Evolutionary conservation across 768 basidiomycete species (phyloP).

Genomic region (Infundibulicybe gibba): DNA sequence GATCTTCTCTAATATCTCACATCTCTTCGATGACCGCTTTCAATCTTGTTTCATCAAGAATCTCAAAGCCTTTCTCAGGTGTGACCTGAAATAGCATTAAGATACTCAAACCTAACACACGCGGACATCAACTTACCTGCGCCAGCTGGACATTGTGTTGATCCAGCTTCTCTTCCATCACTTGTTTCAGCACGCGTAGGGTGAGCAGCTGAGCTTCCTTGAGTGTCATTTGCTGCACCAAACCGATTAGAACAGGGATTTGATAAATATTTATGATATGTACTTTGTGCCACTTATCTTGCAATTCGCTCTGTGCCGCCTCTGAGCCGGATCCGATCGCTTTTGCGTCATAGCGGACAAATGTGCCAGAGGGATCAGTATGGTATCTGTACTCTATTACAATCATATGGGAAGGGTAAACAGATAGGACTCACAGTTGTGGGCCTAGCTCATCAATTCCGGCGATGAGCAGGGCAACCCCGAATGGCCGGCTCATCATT

Average conservation of each 20-base stretch:
- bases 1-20: constrained; percentile 35
- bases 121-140: constrained; percentile 51
- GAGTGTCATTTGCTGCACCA: constrained; percentile 83
- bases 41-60: constrained; percentile 75
- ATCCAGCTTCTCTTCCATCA: constrained; percentile 99
- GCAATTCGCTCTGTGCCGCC: constrained; percentile 94
- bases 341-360: constrained; percentile 95
- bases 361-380: constrained; percentile 98
- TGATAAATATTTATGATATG: not conserved
- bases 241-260: not conserved
- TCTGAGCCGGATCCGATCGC: constrained; percentile 98
- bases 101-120: not conserved
- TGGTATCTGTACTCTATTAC: constrained; percentile 65
- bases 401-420: not conserved
- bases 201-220: constrained; percentile 85
- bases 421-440: constrained; percentile 66
- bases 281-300: constrained; percentile 96
- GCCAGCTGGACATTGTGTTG: constrained; percentile 98
- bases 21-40: constrained; percentile 85
- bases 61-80: constrained; percentile 77
- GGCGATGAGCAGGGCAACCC: constrained; percentile 96
- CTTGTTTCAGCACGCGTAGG: constrained; percentile 91
- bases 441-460: constrained; percentile 95
- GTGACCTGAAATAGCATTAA: constrained; percentile 66
- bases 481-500: constrained; percentile 99